These are phyloP conservation scores for Fomitopsis palustris DNA, from an alignment of 1,284 basidiomycete genomes.

Conservation along the genomic window DNA sequence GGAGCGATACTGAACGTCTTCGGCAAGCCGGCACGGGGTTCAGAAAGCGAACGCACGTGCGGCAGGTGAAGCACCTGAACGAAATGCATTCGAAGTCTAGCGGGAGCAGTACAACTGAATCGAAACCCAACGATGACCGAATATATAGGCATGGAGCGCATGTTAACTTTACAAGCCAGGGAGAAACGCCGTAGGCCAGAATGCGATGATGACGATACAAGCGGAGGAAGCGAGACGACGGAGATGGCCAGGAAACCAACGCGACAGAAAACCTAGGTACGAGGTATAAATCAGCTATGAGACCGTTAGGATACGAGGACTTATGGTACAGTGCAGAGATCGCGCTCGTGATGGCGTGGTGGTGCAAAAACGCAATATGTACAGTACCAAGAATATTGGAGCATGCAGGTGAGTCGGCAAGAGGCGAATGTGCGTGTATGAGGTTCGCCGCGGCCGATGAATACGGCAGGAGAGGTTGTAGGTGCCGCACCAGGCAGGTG, in stretches of 20 bases:
- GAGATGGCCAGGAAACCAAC: not conserved
- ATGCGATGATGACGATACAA: not conserved
- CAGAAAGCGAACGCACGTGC: not conserved
- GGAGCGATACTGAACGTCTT: not conserved
- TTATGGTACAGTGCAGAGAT: conserved; percentile 2
- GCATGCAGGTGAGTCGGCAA: not conserved
- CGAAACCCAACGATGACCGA: not conserved
- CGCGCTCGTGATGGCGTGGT: not conserved
- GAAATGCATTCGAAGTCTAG: not conserved
- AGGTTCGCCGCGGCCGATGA: not conserved
- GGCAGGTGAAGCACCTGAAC: not conserved
- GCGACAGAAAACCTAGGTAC: not conserved
- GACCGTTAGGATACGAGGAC: not conserved
- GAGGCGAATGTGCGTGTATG: not conserved
- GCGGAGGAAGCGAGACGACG: not conserved
- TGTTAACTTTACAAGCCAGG: not conserved
- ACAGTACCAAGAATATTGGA: not conserved
- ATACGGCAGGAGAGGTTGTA: not conserved
- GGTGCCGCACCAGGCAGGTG: not conserved
- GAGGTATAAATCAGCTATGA: not conserved
- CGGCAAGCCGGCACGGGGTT: not conserved
- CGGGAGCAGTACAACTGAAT: not conserved
- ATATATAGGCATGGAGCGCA: not conserved
- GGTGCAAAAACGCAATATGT: not conserved
- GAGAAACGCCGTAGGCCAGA: not conserved